Evolutionary conservation across 176 grass and related monocot species (phyloP).

Genomic region (Rhynchospora tenuis): DNA sequence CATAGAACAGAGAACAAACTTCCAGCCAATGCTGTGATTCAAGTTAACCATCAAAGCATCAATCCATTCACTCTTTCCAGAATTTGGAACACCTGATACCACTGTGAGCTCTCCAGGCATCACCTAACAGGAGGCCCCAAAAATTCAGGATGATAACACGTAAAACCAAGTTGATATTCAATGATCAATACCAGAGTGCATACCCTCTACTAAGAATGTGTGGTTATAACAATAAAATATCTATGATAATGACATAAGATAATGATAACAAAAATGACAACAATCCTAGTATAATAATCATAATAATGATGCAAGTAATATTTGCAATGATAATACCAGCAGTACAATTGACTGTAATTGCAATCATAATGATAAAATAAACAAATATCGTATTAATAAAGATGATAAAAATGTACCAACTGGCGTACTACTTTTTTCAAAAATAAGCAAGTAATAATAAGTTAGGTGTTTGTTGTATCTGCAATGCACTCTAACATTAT

Average conservation of each 20-base stretch:
- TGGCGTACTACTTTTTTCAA: neutral
- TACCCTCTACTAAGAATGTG: neutral
- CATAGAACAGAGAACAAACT: conserved; percentile 95
- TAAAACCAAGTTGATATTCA: neutral
- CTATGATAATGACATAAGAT: no score
- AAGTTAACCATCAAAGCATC: conserved; percentile 94
- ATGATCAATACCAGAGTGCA: neutral
- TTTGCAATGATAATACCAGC: neutral
- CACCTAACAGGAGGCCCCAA: conserved; percentile 41
- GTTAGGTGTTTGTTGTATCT: neutral
- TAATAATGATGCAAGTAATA: neutral
- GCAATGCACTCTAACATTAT: neutral
- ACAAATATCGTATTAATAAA: neutral
- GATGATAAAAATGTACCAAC: neutral
- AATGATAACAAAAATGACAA: neutral
- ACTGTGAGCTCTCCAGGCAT: conserved; percentile 82
- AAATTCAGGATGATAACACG: conserved; percentile 5
- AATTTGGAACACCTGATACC: conserved; percentile 94
- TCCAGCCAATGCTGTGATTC: conserved; percentile 70
- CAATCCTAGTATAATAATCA: neutral
- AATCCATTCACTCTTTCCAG: conserved; percentile 99
- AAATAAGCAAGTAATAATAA: neutral
- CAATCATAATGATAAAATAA: neutral
- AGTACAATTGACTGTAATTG: neutral
- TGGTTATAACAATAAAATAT: no score